phyloP scores from a whole-genome alignment of 495 filamentous ascomycete genomes.

The Massariosphaeria phaeospora region DNA sequence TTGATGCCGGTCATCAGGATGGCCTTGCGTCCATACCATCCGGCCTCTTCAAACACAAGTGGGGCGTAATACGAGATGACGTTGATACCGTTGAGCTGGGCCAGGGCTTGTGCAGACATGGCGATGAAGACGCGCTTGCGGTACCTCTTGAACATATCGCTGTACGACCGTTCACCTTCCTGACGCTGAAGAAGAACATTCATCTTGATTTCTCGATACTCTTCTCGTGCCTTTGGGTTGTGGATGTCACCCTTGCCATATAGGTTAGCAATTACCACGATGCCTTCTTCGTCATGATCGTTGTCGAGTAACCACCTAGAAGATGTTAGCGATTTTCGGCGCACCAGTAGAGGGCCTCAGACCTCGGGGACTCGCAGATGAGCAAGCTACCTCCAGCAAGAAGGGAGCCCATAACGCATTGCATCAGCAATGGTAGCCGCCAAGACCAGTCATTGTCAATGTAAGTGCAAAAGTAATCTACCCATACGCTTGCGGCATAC shows the following conservation, averaged over 20 bases:
- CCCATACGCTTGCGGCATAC: slow-evolving; percentile 95
- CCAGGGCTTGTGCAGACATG: slow-evolving; percentile 95
- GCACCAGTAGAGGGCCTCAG: slow-evolving; percentile 32
- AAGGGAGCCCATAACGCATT: slow-evolving; percentile 86
- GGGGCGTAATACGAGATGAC: slow-evolving; percentile 99
- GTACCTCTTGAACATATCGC: slow-evolving; percentile 94
- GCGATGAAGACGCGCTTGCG: slow-evolving; percentile 90
- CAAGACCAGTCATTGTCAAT: slow-evolving; percentile 82
- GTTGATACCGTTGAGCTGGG: slow-evolving; percentile 97
- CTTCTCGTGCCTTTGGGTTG: slow-evolving; percentile 81
- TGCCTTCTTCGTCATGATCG: slow-evolving; percentile 96
- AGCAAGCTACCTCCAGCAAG: slow-evolving; percentile 80
- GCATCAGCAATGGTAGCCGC: slow-evolving; percentile 86
- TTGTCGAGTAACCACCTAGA: slow-evolving; percentile 92
- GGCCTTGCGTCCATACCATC: slow-evolving; percentile 83
- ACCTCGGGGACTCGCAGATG: slow-evolving; percentile 95
- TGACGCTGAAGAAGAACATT: slow-evolving; percentile 86
- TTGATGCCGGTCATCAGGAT: slow-evolving; percentile 98
- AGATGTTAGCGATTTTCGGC: slow-evolving; percentile 14
- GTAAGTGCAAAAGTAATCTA: slow-evolving; percentile 93
- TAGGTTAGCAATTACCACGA: slow-evolving; percentile 94
- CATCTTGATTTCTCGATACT: slow-evolving; percentile 99
- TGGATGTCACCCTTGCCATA: slow-evolving; percentile 95
- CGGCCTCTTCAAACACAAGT: slow-evolving; percentile 90
- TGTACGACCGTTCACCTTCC: slow-evolving; percentile 87